Evolutionary conservation across 495 filamentous ascomycete genomes (phyloP), one percentile per base, ranked within the genome.

Genomic region (Parathielavia hyrcaniae): DNA sequence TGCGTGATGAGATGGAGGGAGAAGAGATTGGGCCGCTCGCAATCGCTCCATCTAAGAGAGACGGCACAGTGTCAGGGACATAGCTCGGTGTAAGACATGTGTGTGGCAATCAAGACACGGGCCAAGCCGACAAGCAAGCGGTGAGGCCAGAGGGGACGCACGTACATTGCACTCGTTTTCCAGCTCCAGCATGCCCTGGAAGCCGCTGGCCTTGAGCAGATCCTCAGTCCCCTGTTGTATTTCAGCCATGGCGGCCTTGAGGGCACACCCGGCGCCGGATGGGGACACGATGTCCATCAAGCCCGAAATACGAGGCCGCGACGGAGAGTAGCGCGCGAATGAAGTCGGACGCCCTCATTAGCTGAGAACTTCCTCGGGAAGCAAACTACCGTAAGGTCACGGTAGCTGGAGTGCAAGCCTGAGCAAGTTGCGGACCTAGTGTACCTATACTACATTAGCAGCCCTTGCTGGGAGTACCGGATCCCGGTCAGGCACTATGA

Each of bases 101-200:
- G 58, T 34, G 57, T 22, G 53, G 53, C 58, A 57, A 56, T 61
- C 58, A 63, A 55, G 48, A 58, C 52, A 52, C 34, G 57, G 41
- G 36, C 38, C 41, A 38, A 40, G 39, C 20, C 36, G 54, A 49
- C 55, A 60, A 55, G 46, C 47, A 57, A 55, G 46, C 47, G 59
- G 56, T 44, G 51, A 53, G 52, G 26, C 22, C 38, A 22, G 16
- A 53, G n/a, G 14, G 44, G 50, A 38, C 14, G 26, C 11, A 66
- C 73, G 68, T 72, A 80, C 79, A 77, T 80, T 79, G 68, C 72
- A 70, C 66, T 68, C 71, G 58, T 75, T 75, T 62, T 80, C 79
- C 55, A 80, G 66, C 61, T 80, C 77, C 49, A 79, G 64, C 78
- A 81, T 77, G 32, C 66, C 67, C 57, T 76, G 69, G 46, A 80